Evolutionary conservation across 2,329 filamentous ascomycete species (phyloP).

Genomic region (Ceratocystis variospora): DNA sequence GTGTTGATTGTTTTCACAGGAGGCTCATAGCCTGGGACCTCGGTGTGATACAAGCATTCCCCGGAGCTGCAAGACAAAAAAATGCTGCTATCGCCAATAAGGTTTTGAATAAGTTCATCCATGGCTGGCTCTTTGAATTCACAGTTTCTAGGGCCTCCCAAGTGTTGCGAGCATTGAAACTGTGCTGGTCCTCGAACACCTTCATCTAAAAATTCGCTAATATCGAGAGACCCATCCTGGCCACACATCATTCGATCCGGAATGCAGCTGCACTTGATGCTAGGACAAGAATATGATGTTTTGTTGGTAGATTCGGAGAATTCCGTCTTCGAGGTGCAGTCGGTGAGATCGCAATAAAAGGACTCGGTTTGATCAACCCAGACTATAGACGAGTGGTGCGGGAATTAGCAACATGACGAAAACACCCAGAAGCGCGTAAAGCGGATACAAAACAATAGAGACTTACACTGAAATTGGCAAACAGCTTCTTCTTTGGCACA

Average conservation of each 20-base stretch:
- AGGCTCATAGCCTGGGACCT: conserved; percentile 78
- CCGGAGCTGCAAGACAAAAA: conserved; percentile 68
- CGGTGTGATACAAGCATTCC: conserved; percentile 84
- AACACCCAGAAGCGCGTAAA: neutral
- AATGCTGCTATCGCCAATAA: conserved; percentile 90
- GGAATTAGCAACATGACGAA: neutral
- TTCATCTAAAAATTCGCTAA: conserved; percentile 73
- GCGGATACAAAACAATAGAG: neutral
- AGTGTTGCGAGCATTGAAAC: conserved; percentile 58
- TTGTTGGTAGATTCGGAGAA: conserved; percentile 59
- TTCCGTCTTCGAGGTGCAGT: conserved; percentile 60
- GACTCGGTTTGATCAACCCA: conserved; percentile 92
- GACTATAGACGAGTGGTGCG: conserved; percentile 37
- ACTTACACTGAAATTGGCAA: conserved; percentile 88
- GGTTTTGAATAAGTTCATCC: conserved; percentile 72
- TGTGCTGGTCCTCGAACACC: conserved; percentile 75
- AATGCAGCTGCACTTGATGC: conserved; percentile 77
- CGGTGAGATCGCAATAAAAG: conserved; percentile 84
- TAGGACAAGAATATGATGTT: conserved; percentile 72
- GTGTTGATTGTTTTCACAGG: conserved; percentile 95
- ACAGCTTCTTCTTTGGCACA: conserved; percentile 61
- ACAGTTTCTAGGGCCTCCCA: conserved; percentile 52
- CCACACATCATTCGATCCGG: conserved; percentile 88
- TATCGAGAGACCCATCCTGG: conserved; percentile 78
- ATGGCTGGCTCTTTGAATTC: conserved; percentile 83